Base-by-base conservation (phyloP, 1,284 basidiomycete species). In the Cystobasidiaceae sp. region DNA sequence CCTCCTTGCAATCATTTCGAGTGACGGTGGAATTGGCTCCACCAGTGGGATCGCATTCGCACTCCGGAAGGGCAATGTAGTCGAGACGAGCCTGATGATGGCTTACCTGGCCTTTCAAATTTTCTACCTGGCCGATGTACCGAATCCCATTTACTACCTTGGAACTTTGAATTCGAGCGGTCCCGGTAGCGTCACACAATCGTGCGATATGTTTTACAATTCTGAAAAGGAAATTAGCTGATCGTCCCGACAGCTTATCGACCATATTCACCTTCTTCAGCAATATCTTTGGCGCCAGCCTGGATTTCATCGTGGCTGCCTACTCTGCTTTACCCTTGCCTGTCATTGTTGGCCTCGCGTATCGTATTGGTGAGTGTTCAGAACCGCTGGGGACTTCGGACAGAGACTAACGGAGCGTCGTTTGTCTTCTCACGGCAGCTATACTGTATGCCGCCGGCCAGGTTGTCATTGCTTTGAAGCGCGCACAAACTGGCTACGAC, bases 1-100 rank as follows among this genome's bases (percentile, higher is more conserved):
- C 5, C 13, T 55, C 13, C 9, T n/a, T n/a, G 21, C 1, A 55
- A 21, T 4, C 33, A 25, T 2, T 8, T 15, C 1, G 4, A 4
- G 34, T 41, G 43, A 33, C 33, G 39, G 52, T 41, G 11, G 6
- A 9, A 17, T 23, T 44, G 3, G 9, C 5, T 6, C 7, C 41
- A 15, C 7, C 50, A 62, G 51, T 1, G 82, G 90, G 69, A 94
- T 97, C 69, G 90, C 90, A 4, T 94, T 97, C 76, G 85, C 84
- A 11, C 77, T 93, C 67, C 84, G 90, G 61, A 83, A 90, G 55
- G 96, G 93, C 49, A 96, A 93, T 72, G 88, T 94, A 44, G 87
- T 97, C 66, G 93, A 97, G 76, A 92, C 92, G 2, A 58, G 63
- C 19, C 64, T 74, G 7, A 70, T 73, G 64, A 67, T 33, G 63